phyloP scores from a whole-genome alignment of 768 basidiomycete species.

The Phylloporus rhodoxanthus region DNA sequence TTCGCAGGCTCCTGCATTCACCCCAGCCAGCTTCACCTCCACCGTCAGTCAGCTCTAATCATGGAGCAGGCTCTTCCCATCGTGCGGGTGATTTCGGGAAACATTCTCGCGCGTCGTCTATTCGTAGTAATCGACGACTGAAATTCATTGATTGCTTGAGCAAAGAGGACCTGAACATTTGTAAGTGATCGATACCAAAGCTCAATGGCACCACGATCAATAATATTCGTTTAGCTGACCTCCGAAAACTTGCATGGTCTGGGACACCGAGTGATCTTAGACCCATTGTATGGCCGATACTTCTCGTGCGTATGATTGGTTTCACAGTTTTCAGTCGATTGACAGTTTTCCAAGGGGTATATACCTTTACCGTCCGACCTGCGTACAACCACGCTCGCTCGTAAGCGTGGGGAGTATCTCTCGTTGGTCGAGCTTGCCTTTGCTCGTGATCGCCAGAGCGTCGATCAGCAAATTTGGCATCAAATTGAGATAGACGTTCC shows the following conservation, averaged over 20 bases:
- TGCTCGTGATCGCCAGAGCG: slow-evolving; percentile 72
- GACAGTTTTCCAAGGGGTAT: slow-evolving; percentile 61
- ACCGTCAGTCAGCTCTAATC: slow-evolving; percentile 3
- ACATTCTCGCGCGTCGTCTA: slow-evolving; percentile 67
- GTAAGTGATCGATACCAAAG: slow-evolving; percentile 36
- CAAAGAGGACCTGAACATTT: slow-evolving; percentile 75
- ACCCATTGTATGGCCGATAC: slow-evolving; percentile 89
- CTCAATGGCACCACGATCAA: slow-evolving; percentile 2
- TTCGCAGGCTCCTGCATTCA: slow-evolving; percentile 46
- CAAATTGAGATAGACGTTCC: slow-evolving; percentile 99
- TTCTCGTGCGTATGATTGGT: slow-evolving; percentile 58
- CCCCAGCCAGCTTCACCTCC: slow-evolving; percentile 3
- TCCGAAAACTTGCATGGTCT: slow-evolving; percentile 91
- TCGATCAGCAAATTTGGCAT: slow-evolving; percentile 98
- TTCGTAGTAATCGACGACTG: slow-evolving; percentile 68
- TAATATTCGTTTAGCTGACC: slow-evolving; percentile 47
- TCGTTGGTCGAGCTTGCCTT: slow-evolving; percentile 89
- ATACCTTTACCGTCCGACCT: slow-evolving; percentile 78
- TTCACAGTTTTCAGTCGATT: slow-evolving; percentile 1
- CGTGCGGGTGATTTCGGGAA: slow-evolving; percentile 43
- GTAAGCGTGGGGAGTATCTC: slow-evolving; percentile 89
- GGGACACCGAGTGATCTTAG: slow-evolving; percentile 86
- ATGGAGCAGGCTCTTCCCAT: slow-evolving; percentile 9
- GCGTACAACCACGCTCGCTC: slow-evolving; percentile 67
- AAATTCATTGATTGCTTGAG: slow-evolving; percentile 80